Evolutionary conservation across 2,329 filamentous ascomycete genomes (phyloP).

Genomic region (Rutstroemia sp.): DNA sequence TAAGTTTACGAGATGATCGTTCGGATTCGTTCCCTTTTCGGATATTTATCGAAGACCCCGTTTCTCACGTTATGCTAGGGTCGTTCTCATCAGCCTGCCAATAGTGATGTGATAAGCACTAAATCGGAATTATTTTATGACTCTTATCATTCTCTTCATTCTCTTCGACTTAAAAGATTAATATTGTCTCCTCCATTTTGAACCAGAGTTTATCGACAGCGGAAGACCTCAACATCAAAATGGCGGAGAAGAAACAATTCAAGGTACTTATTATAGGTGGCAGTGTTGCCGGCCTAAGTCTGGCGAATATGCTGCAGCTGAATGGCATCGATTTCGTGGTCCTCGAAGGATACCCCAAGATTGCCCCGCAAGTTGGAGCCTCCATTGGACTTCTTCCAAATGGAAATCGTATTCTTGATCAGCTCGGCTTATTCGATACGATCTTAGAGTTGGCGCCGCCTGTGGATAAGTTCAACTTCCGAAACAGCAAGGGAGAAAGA

Average conservation of each 20-base stretch:
- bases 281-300: constrained; percentile 39
- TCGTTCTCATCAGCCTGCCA: too few relatives aligned
- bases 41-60: too few relatives aligned
- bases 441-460: constrained; percentile 1
- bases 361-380: constrained; percentile 41
- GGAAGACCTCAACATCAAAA: neutral
- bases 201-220: neutral
- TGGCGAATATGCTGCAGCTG: constrained; percentile 39
- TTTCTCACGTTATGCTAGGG: too few relatives aligned
- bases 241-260: constrained; percentile 5
- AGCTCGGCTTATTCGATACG: constrained; percentile 34
- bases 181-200: neutral
- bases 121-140: too few relatives aligned
- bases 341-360: constrained; percentile 35
- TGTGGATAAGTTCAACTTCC: neutral
- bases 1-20: too few relatives aligned
- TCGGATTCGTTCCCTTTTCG: too few relatives aligned
- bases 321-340: constrained; percentile 41
- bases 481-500: neutral
- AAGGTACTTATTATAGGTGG: constrained; percentile 41
- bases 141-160: too few relatives aligned
- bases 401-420: constrained; percentile 40
- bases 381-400: constrained; percentile 39
- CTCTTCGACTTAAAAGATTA: too few relatives aligned
- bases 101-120: too few relatives aligned